Conservation (phyloP, 805 yeast genomes). For the Ogataea trehaloabstinens region DNA sequence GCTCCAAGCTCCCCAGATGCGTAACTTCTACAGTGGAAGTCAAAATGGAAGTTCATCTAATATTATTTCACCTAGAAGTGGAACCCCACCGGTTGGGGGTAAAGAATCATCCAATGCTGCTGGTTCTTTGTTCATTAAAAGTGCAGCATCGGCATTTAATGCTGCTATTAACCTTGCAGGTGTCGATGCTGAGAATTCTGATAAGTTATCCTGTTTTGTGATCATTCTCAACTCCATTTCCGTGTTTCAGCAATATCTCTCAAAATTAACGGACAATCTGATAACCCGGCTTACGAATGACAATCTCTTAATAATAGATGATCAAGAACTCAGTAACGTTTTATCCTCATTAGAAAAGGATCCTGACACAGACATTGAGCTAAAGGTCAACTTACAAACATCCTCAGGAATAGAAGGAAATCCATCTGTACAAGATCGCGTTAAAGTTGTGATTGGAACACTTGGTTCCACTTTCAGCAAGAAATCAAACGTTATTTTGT, state of each 20-base stretch:
- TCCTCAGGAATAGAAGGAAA: constrained; percentile 15
- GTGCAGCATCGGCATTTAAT: constrained; percentile 38
- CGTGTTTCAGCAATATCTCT: constrained; percentile 56
- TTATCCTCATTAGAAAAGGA: constrained; percentile 23
- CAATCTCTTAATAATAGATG: constrained; percentile 32
- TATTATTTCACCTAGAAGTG: constrained; percentile 27
- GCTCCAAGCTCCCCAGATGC: constrained; percentile 16
- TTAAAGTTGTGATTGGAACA: constrained; percentile 19
- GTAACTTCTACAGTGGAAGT: constrained; percentile 9
- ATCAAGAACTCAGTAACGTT: constrained; percentile 26
- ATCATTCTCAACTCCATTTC: constrained; percentile 72
- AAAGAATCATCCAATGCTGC: constrained; percentile 14
- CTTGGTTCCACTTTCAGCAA: constrained; percentile 21
- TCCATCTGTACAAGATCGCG: constrained; percentile 24
- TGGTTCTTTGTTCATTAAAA: constrained; percentile 38
- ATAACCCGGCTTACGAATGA: constrained; percentile 24
- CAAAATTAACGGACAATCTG: constrained; percentile 48
- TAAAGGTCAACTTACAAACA: constrained; percentile 17
- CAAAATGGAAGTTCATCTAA: constrained; percentile 25
- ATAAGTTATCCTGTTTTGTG: constrained; percentile 57
- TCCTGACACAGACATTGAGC: constrained; percentile 15
- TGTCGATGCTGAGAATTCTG: constrained; percentile 41
- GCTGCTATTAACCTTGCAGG: constrained; percentile 35
- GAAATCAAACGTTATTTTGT: constrained; percentile 37
- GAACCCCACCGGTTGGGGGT: constrained; percentile 28